phyloP scores from a whole-genome alignment of 768 basidiomycete species.

The Amanita exitialis region DNA sequence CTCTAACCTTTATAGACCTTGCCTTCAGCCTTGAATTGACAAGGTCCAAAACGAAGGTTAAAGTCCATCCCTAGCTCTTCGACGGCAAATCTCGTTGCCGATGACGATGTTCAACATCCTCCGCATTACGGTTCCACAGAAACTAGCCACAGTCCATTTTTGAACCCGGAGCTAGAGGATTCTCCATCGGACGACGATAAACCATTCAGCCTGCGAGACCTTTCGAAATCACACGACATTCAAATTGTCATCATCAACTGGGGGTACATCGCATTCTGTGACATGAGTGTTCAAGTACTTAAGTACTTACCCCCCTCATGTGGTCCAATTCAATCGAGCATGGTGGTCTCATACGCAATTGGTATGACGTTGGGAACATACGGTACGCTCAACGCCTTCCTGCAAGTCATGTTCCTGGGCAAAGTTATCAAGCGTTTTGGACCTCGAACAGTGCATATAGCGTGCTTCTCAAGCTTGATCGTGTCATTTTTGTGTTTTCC shows the following conservation, averaged over 20 bases:
- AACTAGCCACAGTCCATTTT: neutral
- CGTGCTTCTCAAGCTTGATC: constrained; percentile 14
- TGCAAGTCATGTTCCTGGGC: constrained; percentile 41
- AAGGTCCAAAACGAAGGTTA: neutral
- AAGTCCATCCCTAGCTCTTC: neutral
- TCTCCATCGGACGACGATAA: neutral
- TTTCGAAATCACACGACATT: neutral
- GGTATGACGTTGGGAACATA: constrained; percentile 40
- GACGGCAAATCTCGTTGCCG: neutral
- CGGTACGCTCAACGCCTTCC: constrained; percentile 41
- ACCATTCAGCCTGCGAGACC: neutral
- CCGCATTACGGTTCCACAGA: neutral
- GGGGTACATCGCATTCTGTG: neutral
- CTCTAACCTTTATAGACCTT: neutral
- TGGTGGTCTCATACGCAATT: constrained; percentile 48
- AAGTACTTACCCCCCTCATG: constrained; percentile 19
- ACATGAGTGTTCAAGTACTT: neutral
- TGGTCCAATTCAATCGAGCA: constrained; percentile 38
- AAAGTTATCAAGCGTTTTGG: constrained; percentile 35
- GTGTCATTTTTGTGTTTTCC: constrained; percentile 11
- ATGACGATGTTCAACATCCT: neutral
- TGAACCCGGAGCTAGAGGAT: neutral
- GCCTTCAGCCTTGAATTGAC: neutral
- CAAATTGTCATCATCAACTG: neutral
- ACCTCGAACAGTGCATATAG: constrained; percentile 29